Conservation (phyloP, 2,329 filamentous ascomycete genomes). For the Myriosclerotinia scirpicola region DNA sequence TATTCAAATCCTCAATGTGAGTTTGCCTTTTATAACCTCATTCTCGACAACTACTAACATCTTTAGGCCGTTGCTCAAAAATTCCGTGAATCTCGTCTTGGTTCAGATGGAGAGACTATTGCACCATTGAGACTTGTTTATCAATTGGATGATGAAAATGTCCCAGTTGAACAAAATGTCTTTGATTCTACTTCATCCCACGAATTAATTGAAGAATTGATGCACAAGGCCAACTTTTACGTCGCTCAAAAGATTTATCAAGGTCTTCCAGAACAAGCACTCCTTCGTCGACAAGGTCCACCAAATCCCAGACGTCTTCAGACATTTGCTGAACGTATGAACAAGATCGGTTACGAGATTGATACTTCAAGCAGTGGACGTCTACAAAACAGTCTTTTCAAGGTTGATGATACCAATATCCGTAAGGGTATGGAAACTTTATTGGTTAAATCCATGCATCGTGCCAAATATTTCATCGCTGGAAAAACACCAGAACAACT, state of each 20-base stretch:
- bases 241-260: conserved; percentile 81
- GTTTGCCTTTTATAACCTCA: conserved; percentile 35
- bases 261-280: conserved; percentile 84
- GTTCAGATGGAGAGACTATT: conserved; percentile 74
- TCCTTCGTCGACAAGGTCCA: conserved; percentile 81
- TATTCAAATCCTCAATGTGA: conserved; percentile 74
- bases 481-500: conserved; percentile 76
- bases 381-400: conserved; percentile 92
- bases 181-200: conserved; percentile 88
- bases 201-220: conserved; percentile 91
- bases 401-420: conserved; percentile 81
- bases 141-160: conserved; percentile 96
- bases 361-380: conserved; percentile 87
- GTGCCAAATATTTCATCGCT: conserved; percentile 90
- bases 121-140: conserved; percentile 86
- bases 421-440: conserved; percentile 98
- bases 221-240: conserved; percentile 87
- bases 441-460: conserved; percentile 90
- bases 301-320: conserved; percentile 87
- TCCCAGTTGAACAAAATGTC: conserved; percentile 93
- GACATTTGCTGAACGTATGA: conserved; percentile 92
- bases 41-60: conserved; percentile 33
- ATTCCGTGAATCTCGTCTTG: conserved; percentile 85
- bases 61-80: conserved; percentile 74
- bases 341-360: conserved; percentile 82